Conservation (phyloP, 345 rosid species). For the Gossypium arboreum region DNA sequence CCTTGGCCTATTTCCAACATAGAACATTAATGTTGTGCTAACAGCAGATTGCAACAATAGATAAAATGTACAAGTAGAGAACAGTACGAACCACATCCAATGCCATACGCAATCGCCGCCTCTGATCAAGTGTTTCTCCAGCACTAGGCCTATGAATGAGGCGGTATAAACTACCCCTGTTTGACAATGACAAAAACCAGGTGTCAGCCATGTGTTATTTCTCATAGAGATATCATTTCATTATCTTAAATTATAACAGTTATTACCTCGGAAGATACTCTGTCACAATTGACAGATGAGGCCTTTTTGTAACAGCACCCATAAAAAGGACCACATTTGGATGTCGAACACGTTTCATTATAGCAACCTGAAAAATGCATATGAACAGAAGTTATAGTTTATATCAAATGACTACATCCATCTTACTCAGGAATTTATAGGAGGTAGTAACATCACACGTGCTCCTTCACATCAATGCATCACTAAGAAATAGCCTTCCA, state of each 20-base stretch:
- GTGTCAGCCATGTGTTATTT: background rate
- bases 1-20: constrained; percentile 72
- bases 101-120: constrained; percentile 87
- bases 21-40: constrained; percentile 10
- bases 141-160: constrained; percentile 80
- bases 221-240: background rate
- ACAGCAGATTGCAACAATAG: background rate
- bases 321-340: constrained; percentile 97
- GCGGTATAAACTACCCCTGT: constrained; percentile 93
- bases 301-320: constrained; percentile 92
- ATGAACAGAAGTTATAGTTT: background rate
- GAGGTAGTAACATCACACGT: background rate
- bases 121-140: constrained; percentile 79
- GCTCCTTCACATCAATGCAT: background rate
- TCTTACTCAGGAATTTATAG: background rate
- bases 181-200: constrained; percentile 16
- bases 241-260: background rate
- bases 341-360: constrained; percentile 96
- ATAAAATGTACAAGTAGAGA: constrained; percentile 4
- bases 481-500: background rate
- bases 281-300: constrained; percentile 85
- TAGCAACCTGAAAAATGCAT: constrained; percentile 56
- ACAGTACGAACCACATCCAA: constrained; percentile 73
- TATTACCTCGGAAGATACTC: constrained; percentile 82
- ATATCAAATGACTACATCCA: background rate